Base-by-base conservation (phyloP, 139 green algal species). In the Chlamydomonas sphaeroides region DNA sequence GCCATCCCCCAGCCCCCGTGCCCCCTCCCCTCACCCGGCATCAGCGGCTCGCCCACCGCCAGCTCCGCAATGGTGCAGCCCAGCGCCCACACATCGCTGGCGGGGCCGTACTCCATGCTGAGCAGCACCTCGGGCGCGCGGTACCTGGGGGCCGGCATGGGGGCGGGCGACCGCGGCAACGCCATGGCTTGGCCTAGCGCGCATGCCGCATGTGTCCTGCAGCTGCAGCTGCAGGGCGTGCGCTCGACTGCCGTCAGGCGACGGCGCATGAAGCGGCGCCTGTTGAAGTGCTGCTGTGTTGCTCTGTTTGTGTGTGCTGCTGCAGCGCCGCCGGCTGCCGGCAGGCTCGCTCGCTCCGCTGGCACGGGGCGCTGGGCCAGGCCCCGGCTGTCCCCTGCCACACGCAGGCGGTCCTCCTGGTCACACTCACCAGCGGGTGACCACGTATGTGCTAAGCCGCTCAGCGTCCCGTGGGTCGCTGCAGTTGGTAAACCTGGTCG, bases 41-140 rank as follows among this genome's bases (percentile, higher is more conserved):
- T 80, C 25, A 80, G 73, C 73, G 73, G 73, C 73, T 80, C 73
- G 0, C 73, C 73, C 28, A 80, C 59, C 8, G 73, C 73, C 57
- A 80, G 73, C 73, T 80, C 73, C 26, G 73, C 73, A 11, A 80
- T 61, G 23, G 59, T 71, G 33, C 73, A 80, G 57, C 73, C 73
- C 15, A 80, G 41, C 23, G 73, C 73, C 73, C 73, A 80, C 21
- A 80, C 53, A 30, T 70, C 73, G 61, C 59, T 20, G n/a, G 45
- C 39, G 1, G 73, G 59, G 30, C 73, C 73, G 30, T 80, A 80
- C 39, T 70, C 59, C 73, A 80, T 45, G 30, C 39, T 62, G 26
- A 80, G 73, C 15, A 80, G 73, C 39, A 80, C 59, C 73, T 80
- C 73, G 7, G 73, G 73, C 0, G 73, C 73, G 2, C 73, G 73